Base-by-base conservation (phyloP, 495 filamentous ascomycete genomes). In the Sphaerosporella brunnea region DNA sequence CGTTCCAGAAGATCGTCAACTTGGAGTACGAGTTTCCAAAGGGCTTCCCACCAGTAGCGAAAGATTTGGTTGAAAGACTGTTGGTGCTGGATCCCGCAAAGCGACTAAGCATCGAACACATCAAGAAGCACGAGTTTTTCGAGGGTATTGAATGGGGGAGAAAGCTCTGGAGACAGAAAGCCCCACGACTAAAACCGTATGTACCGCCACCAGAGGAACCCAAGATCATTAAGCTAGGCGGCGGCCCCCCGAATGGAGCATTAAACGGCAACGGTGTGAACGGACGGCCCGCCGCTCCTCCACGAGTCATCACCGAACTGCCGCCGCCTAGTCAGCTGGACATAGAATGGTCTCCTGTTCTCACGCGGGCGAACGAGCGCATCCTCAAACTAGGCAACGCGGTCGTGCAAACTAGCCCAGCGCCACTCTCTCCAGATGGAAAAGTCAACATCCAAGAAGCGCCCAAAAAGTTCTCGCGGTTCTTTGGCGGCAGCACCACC, bases 61-160 rank as follows among this genome's bases (percentile, higher is more conserved):
- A 77, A 49, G 92, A 99, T 64, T 70, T 99, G 11, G 82, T 99
- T 2, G 87, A 96, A 60, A 74, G 88, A 50, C 75, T 93, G 19
- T 72, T 99, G 8, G 92, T 96, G 23, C 68, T 95, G 30, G 88
- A 99, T 51, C 92, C 92, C 0, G 69, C 79, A 19, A 78, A 78
- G 40, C 75, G 92, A 40, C 69, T 96, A n/a, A 85, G 80, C 3
- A 85, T 96, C 36, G 90, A 95, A 54, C 85, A 96, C 53, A 90
- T 99, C 59, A 93, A 90, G 63, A 93, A 88, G 54, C 92, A 99
- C 55, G 77, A 85, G 58, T 99, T 99, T 58, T 99, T 99, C 62
- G 78, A 84, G n/a, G 84, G 85, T 4, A 75, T 94, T 37, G 66
- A 68, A 23, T 96, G 88, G 73, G 87, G 92, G 21, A 75, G 79